Conservation (phyloP, 202 grass and related monocot genomes). For the Setaria italica region DNA sequence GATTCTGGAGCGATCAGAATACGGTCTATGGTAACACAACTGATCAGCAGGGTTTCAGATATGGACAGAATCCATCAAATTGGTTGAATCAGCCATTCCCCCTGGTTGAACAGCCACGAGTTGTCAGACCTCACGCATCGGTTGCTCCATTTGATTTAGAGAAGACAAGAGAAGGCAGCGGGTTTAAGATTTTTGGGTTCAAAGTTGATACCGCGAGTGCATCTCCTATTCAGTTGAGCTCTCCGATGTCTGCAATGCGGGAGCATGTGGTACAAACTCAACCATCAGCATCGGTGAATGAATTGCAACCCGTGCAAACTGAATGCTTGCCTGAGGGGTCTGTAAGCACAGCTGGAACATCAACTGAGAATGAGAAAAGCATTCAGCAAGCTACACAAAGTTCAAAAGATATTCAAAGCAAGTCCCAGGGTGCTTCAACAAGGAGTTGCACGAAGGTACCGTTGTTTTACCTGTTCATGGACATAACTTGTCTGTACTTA, state of each 20-base stretch:
- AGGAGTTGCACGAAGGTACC: conserved; percentile 97
- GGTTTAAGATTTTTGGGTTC: conserved; percentile 94
- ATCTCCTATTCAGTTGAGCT: conserved; percentile 59
- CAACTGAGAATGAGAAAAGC: conserved; percentile 61
- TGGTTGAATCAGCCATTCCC: conserved; percentile 59
- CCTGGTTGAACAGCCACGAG: conserved; percentile 51
- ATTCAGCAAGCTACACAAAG: conserved; percentile 54
- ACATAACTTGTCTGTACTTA: not conserved
- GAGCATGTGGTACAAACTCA: conserved; percentile 57
- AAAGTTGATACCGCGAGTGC: conserved; percentile 61
- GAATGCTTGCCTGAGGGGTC: conserved; percentile 72
- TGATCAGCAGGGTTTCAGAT: conserved; percentile 55
- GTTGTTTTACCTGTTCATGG: not conserved
- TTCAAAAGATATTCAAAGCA: conserved; percentile 73
- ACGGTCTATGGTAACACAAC: conserved; percentile 44
- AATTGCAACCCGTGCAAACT: conserved; percentile 47
- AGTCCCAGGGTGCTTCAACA: conserved; percentile 64
- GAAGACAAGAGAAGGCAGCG: conserved; percentile 68
- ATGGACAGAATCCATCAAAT: conserved; percentile 51
- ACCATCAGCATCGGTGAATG: conserved; percentile 24
- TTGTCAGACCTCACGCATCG: conserved; percentile 62
- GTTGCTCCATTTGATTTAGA: conserved; percentile 63
- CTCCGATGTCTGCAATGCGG: conserved; percentile 56
- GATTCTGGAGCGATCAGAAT: conserved; percentile 52
- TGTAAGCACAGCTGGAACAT: conserved; percentile 57